Evolutionary conservation across 805 yeast genomes (phyloP).

Genomic region (Monosporozyma siamensis): DNA sequence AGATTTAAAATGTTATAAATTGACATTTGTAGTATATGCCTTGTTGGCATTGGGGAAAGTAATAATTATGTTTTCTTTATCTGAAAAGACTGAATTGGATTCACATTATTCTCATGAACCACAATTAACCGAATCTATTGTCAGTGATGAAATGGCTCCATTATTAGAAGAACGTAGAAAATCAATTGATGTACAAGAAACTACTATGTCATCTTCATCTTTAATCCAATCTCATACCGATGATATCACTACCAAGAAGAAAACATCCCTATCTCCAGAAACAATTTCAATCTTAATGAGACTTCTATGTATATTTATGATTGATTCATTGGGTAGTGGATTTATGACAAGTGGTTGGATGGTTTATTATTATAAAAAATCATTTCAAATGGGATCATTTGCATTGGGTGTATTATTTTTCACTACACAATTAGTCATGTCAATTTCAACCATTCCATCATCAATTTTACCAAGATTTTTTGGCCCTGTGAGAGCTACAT

Average conservation of each 20-base stretch:
- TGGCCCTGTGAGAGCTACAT: conserved; percentile 75
- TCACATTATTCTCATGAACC: conserved; percentile 14
- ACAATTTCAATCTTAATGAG: conserved; percentile 38
- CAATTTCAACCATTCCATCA: conserved; percentile 68
- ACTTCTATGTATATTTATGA: conserved; percentile 55
- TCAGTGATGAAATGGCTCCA: conserved; percentile 22
- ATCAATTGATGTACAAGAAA: conserved; percentile 1
- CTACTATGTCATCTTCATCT: background rate
- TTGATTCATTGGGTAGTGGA: conserved; percentile 83
- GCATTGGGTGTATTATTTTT: conserved; percentile 62
- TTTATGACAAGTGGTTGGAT: conserved; percentile 87
- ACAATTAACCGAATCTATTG: conserved; percentile 13
- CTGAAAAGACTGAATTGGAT: conserved; percentile 44
- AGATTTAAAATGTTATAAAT: conserved; percentile 40
- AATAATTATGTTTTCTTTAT: conserved; percentile 39
- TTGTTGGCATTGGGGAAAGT: conserved; percentile 45
- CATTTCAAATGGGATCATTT: conserved; percentile 46
- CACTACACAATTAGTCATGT: conserved; percentile 49
- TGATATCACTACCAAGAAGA: background rate
- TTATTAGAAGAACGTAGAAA: conserved; percentile 10
- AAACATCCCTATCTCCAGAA: conserved; percentile 29
- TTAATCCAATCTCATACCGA: background rate
- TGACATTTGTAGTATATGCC: conserved; percentile 49
- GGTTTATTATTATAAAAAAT: conserved; percentile 63
- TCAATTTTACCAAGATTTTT: conserved; percentile 53